Evolutionary conservation across 129 eudicot genomes (phyloP), one percentile per base, ranked within the genome.

Genomic region (Tagetes patula): DNA sequence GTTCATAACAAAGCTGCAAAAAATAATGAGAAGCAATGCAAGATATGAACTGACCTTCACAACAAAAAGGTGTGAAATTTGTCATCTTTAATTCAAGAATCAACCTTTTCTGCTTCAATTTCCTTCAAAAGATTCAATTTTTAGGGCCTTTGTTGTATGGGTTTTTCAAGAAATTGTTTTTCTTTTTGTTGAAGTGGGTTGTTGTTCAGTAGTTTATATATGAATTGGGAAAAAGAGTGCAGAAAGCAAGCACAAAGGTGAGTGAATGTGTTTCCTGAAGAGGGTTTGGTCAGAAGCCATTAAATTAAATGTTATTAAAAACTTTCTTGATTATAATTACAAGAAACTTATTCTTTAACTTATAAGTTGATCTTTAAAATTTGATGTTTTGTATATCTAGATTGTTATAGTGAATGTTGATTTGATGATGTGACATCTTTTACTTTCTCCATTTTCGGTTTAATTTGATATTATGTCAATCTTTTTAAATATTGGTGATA

Each of bases 31-130:
- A 10, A 34, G 40, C 56, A 68, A 36, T 68, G 70, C 58, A 71
- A 71, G 67, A 78, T 71, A 78, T 65, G 36, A 78, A 72, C 69
- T 65, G 30, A 79, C 82, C 82, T 78, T 78, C 50, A 64, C 27
- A 52, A 52, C 40, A 50, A 3, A 71, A 65, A 40, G 54, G 71
- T 50, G 71, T 48, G 47, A 49, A 47, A 49, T 6, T 32, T 36
- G 41, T 9, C 56, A 77, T 49, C 38, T 63, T 12, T 69, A 9
- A 8, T 69, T 49, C 77, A 71, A 70, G 66, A 77, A 77, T 31
- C 66, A 71, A n/a, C 54, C 36, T 36, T 71, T 71, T 63, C 58
- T 40, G 65, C 76, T 59, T 69, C 75, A 49, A 61, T 60, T 38
- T 70, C 31, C 52, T 41, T 48, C 55, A 77, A 49, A 61, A 71